Conservation (phyloP, 345 rosid species). For the Pistacia integerrima region DNA sequence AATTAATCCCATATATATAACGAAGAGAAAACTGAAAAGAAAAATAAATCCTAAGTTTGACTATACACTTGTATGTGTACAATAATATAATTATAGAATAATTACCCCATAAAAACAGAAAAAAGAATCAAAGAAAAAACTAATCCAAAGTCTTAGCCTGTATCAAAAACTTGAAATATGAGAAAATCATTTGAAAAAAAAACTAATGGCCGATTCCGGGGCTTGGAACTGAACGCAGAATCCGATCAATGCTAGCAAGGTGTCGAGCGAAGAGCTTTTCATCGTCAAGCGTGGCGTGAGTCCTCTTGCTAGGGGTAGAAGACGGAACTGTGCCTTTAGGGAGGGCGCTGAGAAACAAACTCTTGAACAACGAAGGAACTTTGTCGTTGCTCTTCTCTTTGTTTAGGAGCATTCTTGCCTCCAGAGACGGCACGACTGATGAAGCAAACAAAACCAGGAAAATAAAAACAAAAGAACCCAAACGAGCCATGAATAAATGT, state of each 20-base stretch:
- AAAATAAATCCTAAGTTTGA: not conserved
- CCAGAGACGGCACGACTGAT: constrained; percentile 27
- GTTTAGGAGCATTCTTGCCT: constrained; percentile 50
- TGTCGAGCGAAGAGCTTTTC: constrained; percentile 58
- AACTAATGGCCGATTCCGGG: constrained; percentile 75
- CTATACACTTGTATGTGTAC: constrained; percentile 12
- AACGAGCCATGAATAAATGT: constrained; percentile 47
- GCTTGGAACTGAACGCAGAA: constrained; percentile 79
- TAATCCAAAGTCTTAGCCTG: not conserved
- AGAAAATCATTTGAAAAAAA: not conserved
- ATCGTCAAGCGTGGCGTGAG: constrained; percentile 48
- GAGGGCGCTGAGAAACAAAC: constrained; percentile 49
- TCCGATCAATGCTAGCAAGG: constrained; percentile 60
- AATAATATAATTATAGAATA: not conserved
- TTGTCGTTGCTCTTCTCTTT: constrained; percentile 8
- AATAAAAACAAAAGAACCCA: constrained; percentile 28
- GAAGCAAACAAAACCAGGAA: constrained; percentile 34
- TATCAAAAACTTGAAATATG: not conserved
- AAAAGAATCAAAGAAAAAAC: constrained; percentile 2
- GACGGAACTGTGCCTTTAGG: constrained; percentile 61
- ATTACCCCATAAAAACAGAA: not conserved
- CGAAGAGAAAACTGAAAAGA: not conserved
- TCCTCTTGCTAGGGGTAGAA: constrained; percentile 73
- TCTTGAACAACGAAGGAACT: constrained; percentile 30
- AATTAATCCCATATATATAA: constrained; percentile 2